A percentile compares a stretch with the other conserved stretches of the same genome.
These are phyloP conservation scores for Pseudogymnoascus sp. DNA, from an alignment of 2,329 filamentous ascomycete genomes.

Conservation along the genomic window DNA sequence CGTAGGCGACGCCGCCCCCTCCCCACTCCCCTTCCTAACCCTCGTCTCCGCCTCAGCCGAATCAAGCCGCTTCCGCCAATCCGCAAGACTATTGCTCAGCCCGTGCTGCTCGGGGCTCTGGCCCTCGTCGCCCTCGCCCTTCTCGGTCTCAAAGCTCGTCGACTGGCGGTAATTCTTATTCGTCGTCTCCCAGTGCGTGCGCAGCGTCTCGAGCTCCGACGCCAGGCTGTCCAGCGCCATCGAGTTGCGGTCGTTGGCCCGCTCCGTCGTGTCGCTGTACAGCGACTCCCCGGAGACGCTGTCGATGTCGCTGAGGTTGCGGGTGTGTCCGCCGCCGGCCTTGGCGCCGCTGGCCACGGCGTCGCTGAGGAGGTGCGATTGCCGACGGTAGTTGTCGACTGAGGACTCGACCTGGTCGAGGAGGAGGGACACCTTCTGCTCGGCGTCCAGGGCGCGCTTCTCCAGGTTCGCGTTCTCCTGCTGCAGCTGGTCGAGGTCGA, in stretches of 20 bases:
- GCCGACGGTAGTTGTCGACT: constrained; percentile 88
- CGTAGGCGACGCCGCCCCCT: neutral
- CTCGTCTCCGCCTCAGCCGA: constrained; percentile 28
- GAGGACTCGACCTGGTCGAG: constrained; percentile 91
- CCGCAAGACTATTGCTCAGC: constrained; percentile 64
- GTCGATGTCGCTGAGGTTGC: constrained; percentile 33
- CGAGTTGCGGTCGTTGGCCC: constrained; percentile 50
- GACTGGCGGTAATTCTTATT: constrained; percentile 89
- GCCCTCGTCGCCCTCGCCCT: constrained; percentile 33
- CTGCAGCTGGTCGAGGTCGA: constrained; percentile 72
- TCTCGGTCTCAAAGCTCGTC: constrained; percentile 68
- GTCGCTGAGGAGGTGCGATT: constrained; percentile 46
- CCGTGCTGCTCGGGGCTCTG: constrained; percentile 37
- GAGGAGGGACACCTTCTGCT: constrained; percentile 84
- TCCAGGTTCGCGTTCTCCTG: constrained; percentile 76
- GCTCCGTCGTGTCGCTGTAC: constrained; percentile 36
- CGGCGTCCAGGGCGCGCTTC: constrained; percentile 76
- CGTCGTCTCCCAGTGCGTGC: constrained; percentile 89
- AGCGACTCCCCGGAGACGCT: constrained; percentile 54
- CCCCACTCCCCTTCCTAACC: constrained; percentile 18
- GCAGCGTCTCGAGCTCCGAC: constrained; percentile 81
- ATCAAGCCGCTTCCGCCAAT: constrained; percentile 74
- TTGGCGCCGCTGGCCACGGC: constrained; percentile 25
- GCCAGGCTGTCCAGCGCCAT: constrained; percentile 83
- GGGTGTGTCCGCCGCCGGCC: constrained; percentile 21